These are phyloP conservation scores for Solanum okadae DNA, from an alignment of 257 asterid species.

Conservation along the genomic window DNA sequence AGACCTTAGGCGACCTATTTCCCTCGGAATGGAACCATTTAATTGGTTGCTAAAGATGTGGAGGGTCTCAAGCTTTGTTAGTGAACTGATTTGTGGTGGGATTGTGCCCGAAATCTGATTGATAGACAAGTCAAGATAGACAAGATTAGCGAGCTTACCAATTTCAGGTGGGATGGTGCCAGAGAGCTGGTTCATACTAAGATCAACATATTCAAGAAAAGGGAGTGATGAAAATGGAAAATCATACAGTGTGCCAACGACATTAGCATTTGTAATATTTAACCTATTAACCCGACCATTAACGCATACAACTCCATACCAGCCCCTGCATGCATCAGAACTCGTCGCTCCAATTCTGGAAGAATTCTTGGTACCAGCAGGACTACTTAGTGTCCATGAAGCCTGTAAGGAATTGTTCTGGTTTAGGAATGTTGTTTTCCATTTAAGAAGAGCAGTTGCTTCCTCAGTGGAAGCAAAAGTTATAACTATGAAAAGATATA, in stretches of 20 bases:
- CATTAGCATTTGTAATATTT: no score
- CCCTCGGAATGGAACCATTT: background rate
- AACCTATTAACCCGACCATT: no score
- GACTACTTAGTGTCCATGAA: background rate
- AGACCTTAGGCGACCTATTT: background rate
- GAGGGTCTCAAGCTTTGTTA: background rate
- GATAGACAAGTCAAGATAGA: background rate
- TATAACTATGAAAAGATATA: background rate
- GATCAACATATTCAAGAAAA: no score
- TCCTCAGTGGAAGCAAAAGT: background rate
- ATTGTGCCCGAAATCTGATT: conserved; percentile 6
- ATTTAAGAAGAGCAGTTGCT: conserved; percentile 10
- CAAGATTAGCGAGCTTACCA: background rate
- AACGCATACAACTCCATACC: no score
- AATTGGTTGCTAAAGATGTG: background rate
- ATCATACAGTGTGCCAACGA: no score
- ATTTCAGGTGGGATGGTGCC: conserved; percentile 5
- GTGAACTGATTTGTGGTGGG: background rate
- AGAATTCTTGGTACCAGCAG: background rate
- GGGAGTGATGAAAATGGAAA: no score
- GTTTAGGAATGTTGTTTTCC: conserved; percentile 7
- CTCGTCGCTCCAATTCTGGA: background rate
- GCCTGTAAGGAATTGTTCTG: background rate
- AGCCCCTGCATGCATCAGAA: no score
- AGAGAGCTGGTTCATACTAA: conserved; percentile 1